Percentiles rank a stretch among this genome's conserved stretches.
Conservation (phyloP, 495 filamentous ascomycete genomes). For the Aspergillus bertholletiae region DNA sequence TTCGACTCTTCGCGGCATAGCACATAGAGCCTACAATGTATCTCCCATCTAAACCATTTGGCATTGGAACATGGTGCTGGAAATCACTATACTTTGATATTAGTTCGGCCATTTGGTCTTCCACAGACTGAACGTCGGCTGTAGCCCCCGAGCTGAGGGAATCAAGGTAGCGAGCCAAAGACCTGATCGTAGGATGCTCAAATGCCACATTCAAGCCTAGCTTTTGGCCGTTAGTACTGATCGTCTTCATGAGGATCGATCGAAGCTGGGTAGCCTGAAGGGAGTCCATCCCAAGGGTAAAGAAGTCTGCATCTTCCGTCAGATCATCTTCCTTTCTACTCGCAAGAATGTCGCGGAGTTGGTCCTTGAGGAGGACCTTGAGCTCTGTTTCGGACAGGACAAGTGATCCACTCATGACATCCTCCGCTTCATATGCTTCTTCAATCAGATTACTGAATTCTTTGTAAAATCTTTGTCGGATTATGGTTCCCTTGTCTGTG, state of each 20-base stretch:
- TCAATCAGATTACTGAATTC: slow-evolving; percentile 48
- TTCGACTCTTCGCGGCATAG: background rate
- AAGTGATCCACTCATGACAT: slow-evolving; percentile 18
- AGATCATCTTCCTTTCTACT: slow-evolving; percentile 1
- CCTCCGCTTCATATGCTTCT: slow-evolving; percentile 35
- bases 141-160: slow-evolving; percentile 20
- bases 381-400: slow-evolving; percentile 20
- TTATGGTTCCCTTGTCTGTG: slow-evolving; percentile 56
- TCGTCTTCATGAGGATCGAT: slow-evolving; percentile 28
- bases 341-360: slow-evolving; percentile 8
- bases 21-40: slow-evolving; percentile 15
- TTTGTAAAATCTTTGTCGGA: slow-evolving; percentile 51
- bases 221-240: slow-evolving; percentile 20
- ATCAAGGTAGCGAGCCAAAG: slow-evolving; percentile 28
- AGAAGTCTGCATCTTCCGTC: slow-evolving; percentile 45
- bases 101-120: slow-evolving; percentile 28
- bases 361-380: slow-evolving; percentile 22
- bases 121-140: slow-evolving; percentile 22
- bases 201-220: slow-evolving; percentile 47
- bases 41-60: slow-evolving; percentile 14
- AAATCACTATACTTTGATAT: slow-evolving; percentile 40
- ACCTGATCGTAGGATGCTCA: slow-evolving; percentile 38
- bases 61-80: slow-evolving; percentile 27
- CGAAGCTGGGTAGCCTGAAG: slow-evolving; percentile 50
- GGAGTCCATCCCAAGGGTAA: slow-evolving; percentile 53